These are phyloP conservation scores for Wickerhamiella sorbophila DNA, from an alignment of 805 yeast genomes.

Conservation along the genomic window DNA sequence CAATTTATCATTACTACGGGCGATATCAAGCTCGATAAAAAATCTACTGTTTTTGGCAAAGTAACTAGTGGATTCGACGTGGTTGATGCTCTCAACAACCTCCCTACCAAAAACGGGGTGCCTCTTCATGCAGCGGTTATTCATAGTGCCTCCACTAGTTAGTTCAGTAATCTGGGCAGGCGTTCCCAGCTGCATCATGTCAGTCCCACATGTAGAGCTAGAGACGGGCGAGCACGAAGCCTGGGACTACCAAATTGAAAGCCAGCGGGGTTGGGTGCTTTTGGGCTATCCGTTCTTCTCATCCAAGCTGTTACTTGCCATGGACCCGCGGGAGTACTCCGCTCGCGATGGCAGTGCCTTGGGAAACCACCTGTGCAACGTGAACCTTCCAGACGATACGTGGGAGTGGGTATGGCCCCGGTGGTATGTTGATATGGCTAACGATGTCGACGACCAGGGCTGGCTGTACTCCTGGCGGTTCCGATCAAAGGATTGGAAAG, in stretches of 20 bases:
- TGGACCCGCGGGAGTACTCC: conserved; percentile 29
- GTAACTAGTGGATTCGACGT: background rate
- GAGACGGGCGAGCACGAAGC: conserved; percentile 13
- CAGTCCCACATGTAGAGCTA: no score
- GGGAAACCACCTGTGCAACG: conserved; percentile 15
- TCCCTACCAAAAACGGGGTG: background rate
- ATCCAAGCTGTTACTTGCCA: conserved; percentile 23
- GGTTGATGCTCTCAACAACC: background rate
- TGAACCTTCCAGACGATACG: conserved; percentile 38
- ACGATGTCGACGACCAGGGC: conserved; percentile 72
- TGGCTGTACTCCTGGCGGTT: conserved; percentile 55
- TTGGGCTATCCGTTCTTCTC: conserved; percentile 28
- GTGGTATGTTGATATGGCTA: conserved; percentile 61
- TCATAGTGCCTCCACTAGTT: background rate
- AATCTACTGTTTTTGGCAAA: background rate
- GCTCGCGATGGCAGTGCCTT: conserved; percentile 21
- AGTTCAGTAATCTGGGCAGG: no score
- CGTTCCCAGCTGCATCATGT: no score
- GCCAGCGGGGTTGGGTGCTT: conserved; percentile 29
- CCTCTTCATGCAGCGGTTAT: background rate
- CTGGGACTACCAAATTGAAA: conserved; percentile 25
- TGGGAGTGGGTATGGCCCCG: conserved; percentile 59
- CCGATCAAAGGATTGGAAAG: conserved; percentile 43
- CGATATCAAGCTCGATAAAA: background rate
- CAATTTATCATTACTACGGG: background rate